Evolutionary conservation across 306 rosid species (phyloP), one percentile per base, ranked within the genome.

Genomic region (Trifolium fragiferum): DNA sequence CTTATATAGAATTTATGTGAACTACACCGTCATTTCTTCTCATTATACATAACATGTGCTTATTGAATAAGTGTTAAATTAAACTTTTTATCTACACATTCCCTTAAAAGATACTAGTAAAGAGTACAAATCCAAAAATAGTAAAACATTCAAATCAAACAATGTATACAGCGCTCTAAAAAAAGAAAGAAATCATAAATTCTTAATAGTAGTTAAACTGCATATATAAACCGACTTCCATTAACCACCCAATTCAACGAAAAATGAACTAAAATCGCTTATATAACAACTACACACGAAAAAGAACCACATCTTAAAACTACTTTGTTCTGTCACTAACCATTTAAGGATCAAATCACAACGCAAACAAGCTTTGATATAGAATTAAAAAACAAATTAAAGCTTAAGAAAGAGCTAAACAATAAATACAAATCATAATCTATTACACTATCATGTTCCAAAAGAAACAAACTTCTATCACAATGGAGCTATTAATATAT

Each of bases 341-440:
- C 62, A 47, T 44, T 66, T 46, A 9, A 80, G 27, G 30, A 74
- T 67, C 66, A 12, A 73, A 66, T 74, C 43, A 46, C 20, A 32
- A 55, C 27, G 6, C 32, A 55, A 0, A 35, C 66, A 23, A 44
- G 4, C 65, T 53, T n/a, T 10, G 47, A 3, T 41, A 41, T 41
- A 41, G 1, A 4, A 41, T 41, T 41, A 41, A 11, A 41, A 41
- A 41, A 10, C 47, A 41, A 41, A 3, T 11, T 41, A 41, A 41
- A 41, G 13, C 14, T 40, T 9, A 41, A 41, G 23, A 15, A 7
- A n/a, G 5, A 73, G 30, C 68, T 73, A 54, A 47, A 59, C 63
- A 18, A 62, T 67, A 11, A 53, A 55, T 23, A 62, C 11, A 51
- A 68, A 62, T 20, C 71, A 49, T 49, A 59, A 67, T n/a, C n/a